Evolutionary conservation across 1,139 yeast genomes (phyloP).

Genomic region (Hyphopichia pseudoburtonii): DNA sequence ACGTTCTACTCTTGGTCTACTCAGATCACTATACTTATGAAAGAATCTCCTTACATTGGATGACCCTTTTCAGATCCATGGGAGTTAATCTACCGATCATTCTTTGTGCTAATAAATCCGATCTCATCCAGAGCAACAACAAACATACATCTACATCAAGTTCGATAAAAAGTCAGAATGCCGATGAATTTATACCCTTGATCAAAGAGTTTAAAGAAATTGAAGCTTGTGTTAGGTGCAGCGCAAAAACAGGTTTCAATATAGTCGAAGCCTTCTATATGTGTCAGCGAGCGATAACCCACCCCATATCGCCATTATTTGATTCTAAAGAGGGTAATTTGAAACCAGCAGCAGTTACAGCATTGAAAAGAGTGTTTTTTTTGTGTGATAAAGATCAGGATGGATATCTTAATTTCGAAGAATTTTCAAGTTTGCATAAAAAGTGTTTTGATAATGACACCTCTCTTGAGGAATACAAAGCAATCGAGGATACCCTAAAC

Average conservation of each 20-base stretch:
- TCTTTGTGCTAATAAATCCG: slow-evolving; percentile 82
- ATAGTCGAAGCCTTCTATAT: slow-evolving; percentile 88
- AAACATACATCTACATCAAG: slow-evolving; percentile 11
- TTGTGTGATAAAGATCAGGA: slow-evolving; percentile 89
- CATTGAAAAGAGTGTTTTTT: slow-evolving; percentile 78
- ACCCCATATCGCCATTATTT: slow-evolving; percentile 90
- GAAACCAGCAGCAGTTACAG: slow-evolving; percentile 74
- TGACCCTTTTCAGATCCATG: slow-evolving; percentile 85
- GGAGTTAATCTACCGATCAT: slow-evolving; percentile 95
- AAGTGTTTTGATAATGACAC: slow-evolving; percentile 66
- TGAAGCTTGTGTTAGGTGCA: slow-evolving; percentile 85
- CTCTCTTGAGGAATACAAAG: slow-evolving; percentile 26
- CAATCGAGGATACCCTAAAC: slow-evolving; percentile 27
- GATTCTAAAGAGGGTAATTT: slow-evolving; percentile 87
- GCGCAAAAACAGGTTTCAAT: slow-evolving; percentile 77
- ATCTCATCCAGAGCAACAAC: slow-evolving; percentile 27
- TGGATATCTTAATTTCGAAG: slow-evolving; percentile 70
- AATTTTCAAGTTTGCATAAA: slow-evolving; percentile 65
- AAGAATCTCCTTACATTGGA: slow-evolving; percentile 88
- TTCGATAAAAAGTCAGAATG: slow-evolving; percentile 34
- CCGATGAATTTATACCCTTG: slow-evolving; percentile 83
- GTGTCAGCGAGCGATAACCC: slow-evolving; percentile 88
- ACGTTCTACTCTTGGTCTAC: slow-evolving; percentile 90
- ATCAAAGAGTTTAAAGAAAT: slow-evolving; percentile 90
- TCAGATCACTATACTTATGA: slow-evolving; percentile 94